phyloP scores from a whole-genome alignment of 2,329 filamentous ascomycete species.

The Penicillium sp. region DNA sequence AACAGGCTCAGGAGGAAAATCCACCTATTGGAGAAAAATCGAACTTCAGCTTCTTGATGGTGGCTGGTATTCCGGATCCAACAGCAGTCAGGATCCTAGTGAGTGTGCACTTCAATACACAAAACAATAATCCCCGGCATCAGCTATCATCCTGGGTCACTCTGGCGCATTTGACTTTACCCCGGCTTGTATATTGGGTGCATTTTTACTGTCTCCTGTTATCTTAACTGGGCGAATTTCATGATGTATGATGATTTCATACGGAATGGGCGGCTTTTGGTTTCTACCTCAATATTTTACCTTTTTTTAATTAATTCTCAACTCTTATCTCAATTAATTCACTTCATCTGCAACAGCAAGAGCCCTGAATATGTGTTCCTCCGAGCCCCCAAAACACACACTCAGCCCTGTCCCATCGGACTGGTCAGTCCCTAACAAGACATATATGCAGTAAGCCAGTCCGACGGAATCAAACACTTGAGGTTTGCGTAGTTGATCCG shows the following conservation, averaged over 20 bases:
- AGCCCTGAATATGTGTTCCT: background rate
- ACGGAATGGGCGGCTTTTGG: background rate
- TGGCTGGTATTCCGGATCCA: conserved; percentile 63
- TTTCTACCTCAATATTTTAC: background rate
- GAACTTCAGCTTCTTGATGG: conserved; percentile 64
- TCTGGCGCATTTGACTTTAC: background rate
- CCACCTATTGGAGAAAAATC: conserved; percentile 65
- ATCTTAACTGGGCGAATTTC: background rate
- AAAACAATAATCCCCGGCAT: background rate
- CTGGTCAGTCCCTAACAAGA: background rate
- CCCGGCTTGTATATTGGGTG: background rate
- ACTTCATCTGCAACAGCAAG: background rate
- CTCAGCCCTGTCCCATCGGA: background rate
- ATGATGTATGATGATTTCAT: background rate
- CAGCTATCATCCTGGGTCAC: background rate
- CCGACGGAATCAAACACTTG: background rate
- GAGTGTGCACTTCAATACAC: conserved; percentile 34
- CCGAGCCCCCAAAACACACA: background rate
- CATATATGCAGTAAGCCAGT: background rate
- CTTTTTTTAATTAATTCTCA: background rate
- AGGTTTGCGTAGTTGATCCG: background rate
- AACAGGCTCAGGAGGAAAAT: conserved; percentile 62
- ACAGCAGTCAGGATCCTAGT: conserved; percentile 29
- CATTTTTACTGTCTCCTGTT: background rate
- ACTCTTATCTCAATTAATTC: background rate